These are phyloP conservation scores for Paramecium sexaurelia DNA, from an alignment of 73 alveolate species.

Conservation along the genomic window DNA sequence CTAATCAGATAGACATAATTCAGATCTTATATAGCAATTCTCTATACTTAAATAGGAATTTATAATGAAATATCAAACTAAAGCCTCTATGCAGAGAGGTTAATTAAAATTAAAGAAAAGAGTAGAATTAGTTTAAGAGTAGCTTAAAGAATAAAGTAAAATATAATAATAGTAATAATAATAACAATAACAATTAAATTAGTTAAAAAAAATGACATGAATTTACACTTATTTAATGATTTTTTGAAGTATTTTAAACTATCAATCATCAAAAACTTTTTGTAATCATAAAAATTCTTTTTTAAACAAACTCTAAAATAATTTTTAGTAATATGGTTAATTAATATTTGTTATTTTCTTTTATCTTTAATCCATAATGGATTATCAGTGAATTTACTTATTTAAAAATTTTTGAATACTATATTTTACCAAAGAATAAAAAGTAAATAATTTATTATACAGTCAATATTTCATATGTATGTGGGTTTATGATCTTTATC, in stretches of 20 bases:
- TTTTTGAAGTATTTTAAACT: background rate
- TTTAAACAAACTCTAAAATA: too few relatives aligned
- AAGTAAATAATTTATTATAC: too few relatives aligned
- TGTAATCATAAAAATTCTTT: too few relatives aligned
- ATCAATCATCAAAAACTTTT: too few relatives aligned
- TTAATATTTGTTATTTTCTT: too few relatives aligned
- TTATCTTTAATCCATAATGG: too few relatives aligned
- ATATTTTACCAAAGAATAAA: too few relatives aligned
- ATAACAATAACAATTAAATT: background rate
- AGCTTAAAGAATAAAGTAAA: conserved; percentile 6
- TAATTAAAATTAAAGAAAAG: background rate
- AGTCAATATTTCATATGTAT: background rate
- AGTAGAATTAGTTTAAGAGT: conserved; percentile 1
- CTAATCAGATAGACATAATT: background rate
- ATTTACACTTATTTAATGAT: background rate
- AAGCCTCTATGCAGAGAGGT: background rate
- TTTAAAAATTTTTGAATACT: too few relatives aligned
- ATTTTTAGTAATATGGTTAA: too few relatives aligned
- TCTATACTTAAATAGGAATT: conserved; percentile 10
- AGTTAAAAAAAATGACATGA: background rate
- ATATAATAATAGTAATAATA: background rate
- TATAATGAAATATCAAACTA: background rate
- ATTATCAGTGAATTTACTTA: too few relatives aligned
- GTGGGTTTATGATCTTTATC: background rate
- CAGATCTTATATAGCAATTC: conserved; percentile 1